Evolutionary conservation across 2,329 filamentous ascomycete species (phyloP), one percentile per base, ranked within the genome.

Genomic region (Calonectria leucothoes): DNA sequence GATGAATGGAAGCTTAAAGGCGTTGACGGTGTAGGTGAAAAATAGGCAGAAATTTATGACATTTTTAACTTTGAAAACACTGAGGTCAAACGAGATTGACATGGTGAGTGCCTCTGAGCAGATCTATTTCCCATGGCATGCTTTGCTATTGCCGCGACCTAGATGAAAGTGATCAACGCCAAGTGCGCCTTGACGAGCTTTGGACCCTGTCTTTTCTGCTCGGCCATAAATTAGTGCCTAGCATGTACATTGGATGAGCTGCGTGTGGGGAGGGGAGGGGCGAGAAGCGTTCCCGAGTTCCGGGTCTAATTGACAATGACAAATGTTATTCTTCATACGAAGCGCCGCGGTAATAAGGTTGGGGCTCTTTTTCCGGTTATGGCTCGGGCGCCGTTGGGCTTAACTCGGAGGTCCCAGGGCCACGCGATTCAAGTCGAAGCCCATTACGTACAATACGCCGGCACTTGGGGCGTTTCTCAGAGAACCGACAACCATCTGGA

Each of bases 391-490:
- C 67, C 59, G 57, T 42, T 45, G 59, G n/a, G 25, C 45, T 70
- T 70, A 42, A 66, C 49, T 65, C 68, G 29, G 52, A 66, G 48
- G 20, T 64, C 37, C 45, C 37, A 64, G 31, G 49, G n/a, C 17
- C 61, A 45, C 69, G 42, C 42, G 61, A 71, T 31, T 66, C 69
- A 69, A 67, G 52, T 61, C 33, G 15, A 39, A 63, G 51, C 57
- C 55, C 66, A 75, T 78, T 78, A 79, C 77, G 76, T 79, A 78
- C 70, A 72, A 69, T 42, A 11, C 39, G 70, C 49, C 66, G 70
- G 70, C 55, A 72, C 66, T 72, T 68, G 39, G n/a, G 33, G 25
- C 20, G 45, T 39, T 55, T 20, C 29, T n/a, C 48, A 39, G 61
- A 66, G 57, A 55, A 68, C 37, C 69, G 70, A 72, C 66, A 73